phyloP scores from a whole-genome alignment of 2,329 filamentous ascomycete genomes.

The Beauveria australis region DNA sequence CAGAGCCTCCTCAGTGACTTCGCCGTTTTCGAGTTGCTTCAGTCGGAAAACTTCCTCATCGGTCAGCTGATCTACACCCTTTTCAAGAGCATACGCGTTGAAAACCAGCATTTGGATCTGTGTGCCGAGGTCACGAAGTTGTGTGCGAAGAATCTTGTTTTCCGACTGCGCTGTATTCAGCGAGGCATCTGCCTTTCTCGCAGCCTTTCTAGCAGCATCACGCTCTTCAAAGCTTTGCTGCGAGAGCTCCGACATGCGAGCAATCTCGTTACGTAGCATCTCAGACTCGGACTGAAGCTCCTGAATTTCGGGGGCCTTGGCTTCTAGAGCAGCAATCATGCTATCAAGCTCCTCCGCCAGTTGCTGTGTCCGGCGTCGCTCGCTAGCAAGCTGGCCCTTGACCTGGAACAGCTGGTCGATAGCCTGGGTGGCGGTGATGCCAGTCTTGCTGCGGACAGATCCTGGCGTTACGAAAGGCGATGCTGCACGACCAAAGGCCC shows the following conservation, averaged over 20 bases:
- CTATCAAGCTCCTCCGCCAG: slow-evolving; percentile 73
- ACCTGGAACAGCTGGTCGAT: slow-evolving; percentile 57
- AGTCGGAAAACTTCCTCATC: slow-evolving; percentile 67
- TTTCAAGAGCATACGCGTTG: slow-evolving; percentile 74
- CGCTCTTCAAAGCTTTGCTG: slow-evolving; percentile 76
- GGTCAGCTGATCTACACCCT: slow-evolving; percentile 63
- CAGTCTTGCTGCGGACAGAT: slow-evolving; percentile 46
- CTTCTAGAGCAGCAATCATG: slow-evolving; percentile 76
- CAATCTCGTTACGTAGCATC: slow-evolving; percentile 69
- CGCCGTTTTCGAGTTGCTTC: slow-evolving; percentile 67
- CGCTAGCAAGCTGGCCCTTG: slow-evolving; percentile 64
- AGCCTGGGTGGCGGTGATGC: slow-evolving; percentile 52
- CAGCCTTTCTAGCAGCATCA: slow-evolving; percentile 68
- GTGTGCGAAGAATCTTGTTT: slow-evolving; percentile 70
- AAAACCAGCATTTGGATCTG: slow-evolving; percentile 88
- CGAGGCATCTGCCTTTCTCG: slow-evolving; percentile 70
- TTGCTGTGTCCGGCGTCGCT: slow-evolving; percentile 66
- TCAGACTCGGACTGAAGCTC: slow-evolving; percentile 77
- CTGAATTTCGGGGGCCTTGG: slow-evolving; percentile 78
- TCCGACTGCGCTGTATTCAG: slow-evolving; percentile 58
- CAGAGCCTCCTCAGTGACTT: slow-evolving; percentile 61
- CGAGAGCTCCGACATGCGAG: slow-evolving; percentile 76
- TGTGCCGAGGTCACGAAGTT: slow-evolving; percentile 79
- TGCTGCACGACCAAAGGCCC: slow-evolving; percentile 40
- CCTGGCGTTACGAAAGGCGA: slow-evolving; percentile 57